phyloP scores from a whole-genome alignment of 148 eudicot genomes.

The Heliosperma pusillum region DNA sequence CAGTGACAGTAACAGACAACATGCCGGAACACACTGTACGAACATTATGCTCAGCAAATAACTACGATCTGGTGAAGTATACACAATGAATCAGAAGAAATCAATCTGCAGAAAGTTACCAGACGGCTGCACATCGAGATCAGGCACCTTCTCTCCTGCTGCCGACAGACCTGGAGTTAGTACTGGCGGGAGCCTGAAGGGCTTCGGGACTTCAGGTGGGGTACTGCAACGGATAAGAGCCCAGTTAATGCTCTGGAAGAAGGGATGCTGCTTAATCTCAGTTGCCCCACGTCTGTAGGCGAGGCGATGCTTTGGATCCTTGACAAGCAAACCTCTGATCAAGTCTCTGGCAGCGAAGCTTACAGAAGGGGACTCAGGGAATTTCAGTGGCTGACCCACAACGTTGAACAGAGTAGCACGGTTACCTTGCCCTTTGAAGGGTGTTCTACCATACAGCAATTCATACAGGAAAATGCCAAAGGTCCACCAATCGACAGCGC shows the following conservation, averaged over 20 bases:
- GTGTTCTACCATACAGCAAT: constrained; percentile 74
- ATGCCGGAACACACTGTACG: no score
- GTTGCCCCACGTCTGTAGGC: constrained; percentile 95
- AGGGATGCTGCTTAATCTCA: constrained; percentile 92
- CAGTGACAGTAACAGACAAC: neutral
- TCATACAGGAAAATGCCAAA: constrained; percentile 88
- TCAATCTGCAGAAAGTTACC: constrained; percentile 82
- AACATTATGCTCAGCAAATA: no score
- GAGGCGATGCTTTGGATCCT: constrained; percentile 89
- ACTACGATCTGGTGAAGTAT: neutral
- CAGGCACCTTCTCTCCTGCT: constrained; percentile 32
- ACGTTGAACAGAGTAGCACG: constrained; percentile 87
- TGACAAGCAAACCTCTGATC: constrained; percentile 81
- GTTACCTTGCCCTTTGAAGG: constrained; percentile 75
- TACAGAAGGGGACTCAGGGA: constrained; percentile 69
- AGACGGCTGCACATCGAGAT: constrained; percentile 57
- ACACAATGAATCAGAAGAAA: constrained; percentile 53
- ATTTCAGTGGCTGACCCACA: constrained; percentile 79
- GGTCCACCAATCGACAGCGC: constrained; percentile 99
- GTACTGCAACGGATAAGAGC: constrained; percentile 84
- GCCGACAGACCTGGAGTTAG: constrained; percentile 6
- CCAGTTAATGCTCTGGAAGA: constrained; percentile 93
- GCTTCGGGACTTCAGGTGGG: constrained; percentile 71
- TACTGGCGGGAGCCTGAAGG: constrained; percentile 6
- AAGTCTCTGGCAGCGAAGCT: constrained; percentile 93